These are phyloP conservation scores for Hericium rajendrae DNA, from an alignment of 768 basidiomycete species.

Conservation along the genomic window DNA sequence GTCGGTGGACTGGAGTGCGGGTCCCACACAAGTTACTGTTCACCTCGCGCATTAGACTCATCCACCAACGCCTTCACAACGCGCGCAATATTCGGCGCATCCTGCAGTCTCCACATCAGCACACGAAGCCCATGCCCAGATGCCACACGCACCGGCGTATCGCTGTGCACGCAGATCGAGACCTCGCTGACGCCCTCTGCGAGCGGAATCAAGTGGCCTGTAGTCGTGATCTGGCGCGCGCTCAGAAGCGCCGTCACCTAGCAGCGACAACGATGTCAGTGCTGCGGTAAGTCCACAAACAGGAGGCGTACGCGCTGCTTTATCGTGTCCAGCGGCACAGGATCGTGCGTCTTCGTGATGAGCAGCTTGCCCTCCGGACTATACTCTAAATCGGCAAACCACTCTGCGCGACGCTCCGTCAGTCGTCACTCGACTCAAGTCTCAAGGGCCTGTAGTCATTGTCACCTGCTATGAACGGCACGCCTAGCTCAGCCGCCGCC, in stretches of 20 bases:
- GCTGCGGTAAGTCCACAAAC: no score
- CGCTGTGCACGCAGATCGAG: slow-evolving; percentile 58
- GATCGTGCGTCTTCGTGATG: slow-evolving; percentile 39
- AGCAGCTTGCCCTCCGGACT: slow-evolving; percentile 44
- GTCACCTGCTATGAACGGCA: slow-evolving; percentile 57
- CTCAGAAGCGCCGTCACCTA: slow-evolving; percentile 39
- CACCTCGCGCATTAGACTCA: not conserved
- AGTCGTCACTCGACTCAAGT: not conserved
- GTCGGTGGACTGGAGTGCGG: no score
- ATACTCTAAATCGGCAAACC: slow-evolving; percentile 63
- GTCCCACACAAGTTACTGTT: not conserved
- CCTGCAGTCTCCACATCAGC: not conserved
- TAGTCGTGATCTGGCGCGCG: slow-evolving; percentile 35
- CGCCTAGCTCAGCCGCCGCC: slow-evolving; percentile 42
- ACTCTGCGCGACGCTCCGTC: slow-evolving; percentile 28
- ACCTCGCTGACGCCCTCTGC: slow-evolving; percentile 37
- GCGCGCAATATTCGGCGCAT: not conserved
- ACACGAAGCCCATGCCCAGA: no score
- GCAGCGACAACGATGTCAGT: no score
- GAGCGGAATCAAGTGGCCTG: slow-evolving; percentile 32
- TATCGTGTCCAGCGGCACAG: slow-evolving; percentile 34
- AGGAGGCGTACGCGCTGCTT: slow-evolving; percentile 34
- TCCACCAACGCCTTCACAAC: not conserved
- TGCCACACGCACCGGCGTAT: slow-evolving; percentile 40
- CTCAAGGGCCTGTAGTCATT: not conserved